Evolutionary conservation across 164 flowering plant species (phyloP), one percentile per base, ranked within the genome.

Genomic region (Litsea cubeba): DNA sequence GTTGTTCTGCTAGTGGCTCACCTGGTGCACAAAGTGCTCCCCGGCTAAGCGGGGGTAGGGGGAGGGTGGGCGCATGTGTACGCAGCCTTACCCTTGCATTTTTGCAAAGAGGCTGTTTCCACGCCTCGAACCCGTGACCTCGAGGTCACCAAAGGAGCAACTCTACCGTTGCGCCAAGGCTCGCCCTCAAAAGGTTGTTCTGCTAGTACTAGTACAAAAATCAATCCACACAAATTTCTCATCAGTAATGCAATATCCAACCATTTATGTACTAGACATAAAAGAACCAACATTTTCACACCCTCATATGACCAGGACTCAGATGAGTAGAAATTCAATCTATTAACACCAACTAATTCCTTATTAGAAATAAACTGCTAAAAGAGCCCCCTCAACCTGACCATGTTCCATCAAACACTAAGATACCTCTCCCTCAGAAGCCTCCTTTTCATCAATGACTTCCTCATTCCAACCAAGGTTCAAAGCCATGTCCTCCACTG

Each of bases 401-500:
- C 60, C 60, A 54, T 54, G 4, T 54, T 54, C 17, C 60, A 54
- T 20, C 17, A 20, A 54, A 15, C 60, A 15, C n/a, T 54, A 15
- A 15, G 20, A 20, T 15, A 18, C 60, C 60, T 54, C 66, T 22
- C 23, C 26, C 11, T 51, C 32, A 50, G 70, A 40, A 68, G n/a
- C 65, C 32, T 72, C 76, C 65, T 77, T 63, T 63, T 63, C 66
- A n/a, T 63, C 66, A 24, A 12, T 23, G 20, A 24, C 5, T 63
- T 63, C 66, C 28, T 63, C 85, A 25, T 12, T 76, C 91, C 89
- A 83, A 12, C 86, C 90, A 63, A 93, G 86, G 81, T 90, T 91
- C 76, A 83, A 79, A 69, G 93, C 90, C 82, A 96, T 71, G 72
- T 96, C 98, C 87, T 96, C 99, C 26, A 90, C 98, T 1, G 90